Percentiles rank a stretch among this genome's conserved stretches.
Conservation (phyloP, 768 basidiomycete species). For the Hypholoma fasciculare region DNA sequence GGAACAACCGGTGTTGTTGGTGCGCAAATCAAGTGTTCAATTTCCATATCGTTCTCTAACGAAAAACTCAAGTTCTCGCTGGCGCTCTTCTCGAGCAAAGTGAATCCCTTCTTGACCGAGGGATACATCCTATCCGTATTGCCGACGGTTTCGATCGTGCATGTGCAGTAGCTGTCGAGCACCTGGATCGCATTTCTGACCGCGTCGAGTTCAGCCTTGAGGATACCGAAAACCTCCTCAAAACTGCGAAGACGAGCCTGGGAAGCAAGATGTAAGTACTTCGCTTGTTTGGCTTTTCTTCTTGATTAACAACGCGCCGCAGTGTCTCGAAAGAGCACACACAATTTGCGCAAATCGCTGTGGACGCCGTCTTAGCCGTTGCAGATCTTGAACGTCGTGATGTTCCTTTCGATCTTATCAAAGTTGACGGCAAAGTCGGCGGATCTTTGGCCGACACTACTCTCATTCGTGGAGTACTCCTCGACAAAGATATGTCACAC, state of each 20-base stretch:
- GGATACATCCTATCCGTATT: slow-evolving; percentile 97
- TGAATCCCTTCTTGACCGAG: slow-evolving; percentile 95
- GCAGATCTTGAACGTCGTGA: slow-evolving; percentile 95
- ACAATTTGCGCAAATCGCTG: slow-evolving; percentile 97
- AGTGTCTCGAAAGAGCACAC: slow-evolving; percentile 96
- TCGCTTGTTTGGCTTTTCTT: not conserved
- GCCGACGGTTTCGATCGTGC: slow-evolving; percentile 98
- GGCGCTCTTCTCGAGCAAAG: slow-evolving; percentile 96
- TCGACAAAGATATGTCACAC: slow-evolving; percentile 99
- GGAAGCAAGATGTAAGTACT: slow-evolving; percentile 94
- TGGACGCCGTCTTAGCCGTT: slow-evolving; percentile 93
- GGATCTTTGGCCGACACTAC: slow-evolving; percentile 94
- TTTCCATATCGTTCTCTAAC: slow-evolving; percentile 1
- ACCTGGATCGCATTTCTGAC: slow-evolving; percentile 91
- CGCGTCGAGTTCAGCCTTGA: slow-evolving; percentile 80
- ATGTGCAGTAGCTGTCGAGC: slow-evolving; percentile 84
- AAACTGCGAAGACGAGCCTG: slow-evolving; percentile 93
- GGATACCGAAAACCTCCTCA: slow-evolving; percentile 86
- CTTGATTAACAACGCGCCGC: slow-evolving; percentile 5
- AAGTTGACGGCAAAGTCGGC: slow-evolving; percentile 98
- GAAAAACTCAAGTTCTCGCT: slow-evolving; percentile 72
- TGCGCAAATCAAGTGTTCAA: not conserved
- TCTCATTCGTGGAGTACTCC: slow-evolving; percentile 94
- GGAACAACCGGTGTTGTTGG: slow-evolving; percentile 99
- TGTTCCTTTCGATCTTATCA: slow-evolving; percentile 97